Conservation (phyloP, 2,329 filamentous ascomycete genomes). For the Arthrobotrys conoides region DNA sequence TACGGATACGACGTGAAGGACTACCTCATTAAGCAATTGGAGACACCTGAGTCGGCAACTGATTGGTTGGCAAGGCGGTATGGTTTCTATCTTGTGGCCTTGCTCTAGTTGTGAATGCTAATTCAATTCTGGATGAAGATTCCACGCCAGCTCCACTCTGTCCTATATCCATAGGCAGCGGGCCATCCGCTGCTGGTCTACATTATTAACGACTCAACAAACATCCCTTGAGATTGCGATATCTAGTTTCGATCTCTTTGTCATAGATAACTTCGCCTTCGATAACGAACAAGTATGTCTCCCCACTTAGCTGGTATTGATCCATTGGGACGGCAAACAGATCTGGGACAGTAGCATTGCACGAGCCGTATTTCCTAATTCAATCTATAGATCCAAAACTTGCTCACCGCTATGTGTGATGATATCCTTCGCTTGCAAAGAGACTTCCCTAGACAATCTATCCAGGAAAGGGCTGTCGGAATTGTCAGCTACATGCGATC, state of each 20-base stretch:
- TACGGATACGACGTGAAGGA: constrained; percentile 92
- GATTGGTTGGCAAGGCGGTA: constrained; percentile 83
- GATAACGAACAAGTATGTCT: constrained; percentile 75
- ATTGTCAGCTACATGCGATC: constrained; percentile 79
- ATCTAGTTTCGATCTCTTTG: constrained; percentile 90
- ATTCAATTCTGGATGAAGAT: constrained; percentile 69
- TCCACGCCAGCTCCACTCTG: constrained; percentile 81
- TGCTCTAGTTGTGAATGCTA: constrained; percentile 28
- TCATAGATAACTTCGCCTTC: constrained; percentile 79
- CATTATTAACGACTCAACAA: constrained; percentile 70
- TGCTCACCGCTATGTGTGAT: constrained; percentile 63
- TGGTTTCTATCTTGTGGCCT: constrained; percentile 31
- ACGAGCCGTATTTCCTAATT: background rate
- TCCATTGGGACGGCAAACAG: background rate
- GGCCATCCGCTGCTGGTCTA: constrained; percentile 83
- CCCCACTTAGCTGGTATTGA: background rate
- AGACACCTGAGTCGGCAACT: constrained; percentile 73
- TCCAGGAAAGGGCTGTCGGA: constrained; percentile 77
- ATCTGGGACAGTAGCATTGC: background rate
- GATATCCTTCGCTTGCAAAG: constrained; percentile 68
- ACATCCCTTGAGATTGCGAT: constrained; percentile 80
- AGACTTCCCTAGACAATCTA: constrained; percentile 72
- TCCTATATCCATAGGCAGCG: constrained; percentile 84
- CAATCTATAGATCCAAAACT: constrained; percentile 1
- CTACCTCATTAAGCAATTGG: constrained; percentile 78